Conservation (phyloP, 768 basidiomycete species). For the Clathrus columnatus region DNA sequence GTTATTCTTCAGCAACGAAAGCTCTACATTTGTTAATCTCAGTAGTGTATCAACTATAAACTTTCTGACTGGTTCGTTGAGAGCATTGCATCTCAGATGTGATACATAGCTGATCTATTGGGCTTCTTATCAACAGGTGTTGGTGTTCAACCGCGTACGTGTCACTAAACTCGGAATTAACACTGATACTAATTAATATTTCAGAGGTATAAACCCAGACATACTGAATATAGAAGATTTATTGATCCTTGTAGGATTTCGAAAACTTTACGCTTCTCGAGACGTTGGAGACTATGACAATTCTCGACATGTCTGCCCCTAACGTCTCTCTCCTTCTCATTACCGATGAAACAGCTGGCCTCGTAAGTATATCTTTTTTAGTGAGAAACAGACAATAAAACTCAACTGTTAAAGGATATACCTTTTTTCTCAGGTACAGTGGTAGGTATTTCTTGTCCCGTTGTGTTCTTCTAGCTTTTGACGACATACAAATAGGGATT, state of each 20-base stretch:
- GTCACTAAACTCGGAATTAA: background rate
- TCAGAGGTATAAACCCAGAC: background rate
- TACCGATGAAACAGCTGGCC: slow-evolving; percentile 43
- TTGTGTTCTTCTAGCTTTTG: background rate
- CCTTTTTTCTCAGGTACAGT: slow-evolving; percentile 20
- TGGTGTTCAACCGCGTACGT: slow-evolving; percentile 7
- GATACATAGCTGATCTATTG: background rate
- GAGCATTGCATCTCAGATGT: background rate
- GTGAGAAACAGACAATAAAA: background rate
- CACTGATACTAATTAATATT: background rate
- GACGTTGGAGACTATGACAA: slow-evolving; percentile 39
- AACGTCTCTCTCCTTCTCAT: slow-evolving; percentile 39
- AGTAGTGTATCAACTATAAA: slow-evolving; percentile 34
- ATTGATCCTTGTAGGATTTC: slow-evolving; percentile 23
- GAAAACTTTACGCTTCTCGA: slow-evolving; percentile 39
- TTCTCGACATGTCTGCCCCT: slow-evolving; percentile 35
- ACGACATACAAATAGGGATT: slow-evolving; percentile 10
- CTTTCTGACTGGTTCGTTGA: slow-evolving; percentile 38
- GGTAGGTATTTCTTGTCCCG: background rate
- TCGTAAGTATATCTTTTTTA: slow-evolving; percentile 22
- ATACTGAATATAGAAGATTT: too few species aligned
- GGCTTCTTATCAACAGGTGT: too few species aligned
- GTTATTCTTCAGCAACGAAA: slow-evolving; percentile 39
- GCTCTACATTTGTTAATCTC: slow-evolving; percentile 43
- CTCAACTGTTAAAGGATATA: slow-evolving; percentile 15